Evolutionary conservation across 1,139 yeast genomes (phyloP).

Genomic region (Taphrina communis): DNA sequence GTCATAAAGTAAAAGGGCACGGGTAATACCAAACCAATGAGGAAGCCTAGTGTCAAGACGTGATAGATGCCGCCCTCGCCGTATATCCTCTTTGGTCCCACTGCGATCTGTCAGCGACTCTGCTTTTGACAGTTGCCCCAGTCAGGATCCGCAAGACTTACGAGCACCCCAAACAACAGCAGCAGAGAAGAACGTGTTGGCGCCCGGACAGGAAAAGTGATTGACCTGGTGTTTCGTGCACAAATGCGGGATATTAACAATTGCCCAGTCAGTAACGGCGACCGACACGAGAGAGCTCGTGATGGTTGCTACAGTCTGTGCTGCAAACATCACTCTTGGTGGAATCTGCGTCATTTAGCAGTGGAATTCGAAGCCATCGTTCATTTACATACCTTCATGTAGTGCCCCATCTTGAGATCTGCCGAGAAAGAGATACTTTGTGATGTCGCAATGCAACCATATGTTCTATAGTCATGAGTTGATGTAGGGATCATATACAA

Average conservation of each 20-base stretch:
- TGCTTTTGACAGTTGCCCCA: too few relatives aligned
- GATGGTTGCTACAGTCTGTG: constrained; percentile 56
- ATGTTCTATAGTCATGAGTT: constrained; percentile 43
- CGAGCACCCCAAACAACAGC: constrained; percentile 59
- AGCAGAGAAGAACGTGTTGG: constrained; percentile 58
- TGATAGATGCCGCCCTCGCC: constrained; percentile 17
- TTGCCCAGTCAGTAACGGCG: constrained; percentile 63
- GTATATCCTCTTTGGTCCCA: constrained; percentile 63
- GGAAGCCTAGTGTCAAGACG: constrained; percentile 55
- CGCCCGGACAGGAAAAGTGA: constrained; percentile 46
- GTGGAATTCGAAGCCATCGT: not conserved
- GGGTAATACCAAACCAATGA: constrained; percentile 60
- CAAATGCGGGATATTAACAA: constrained; percentile 53
- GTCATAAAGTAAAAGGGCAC: constrained; percentile 52
- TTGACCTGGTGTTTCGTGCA: constrained; percentile 54
- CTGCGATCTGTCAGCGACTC: constrained; percentile 47
- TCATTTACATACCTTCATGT: constrained; percentile 59
- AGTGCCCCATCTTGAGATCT: constrained; percentile 69
- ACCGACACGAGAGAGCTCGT: constrained; percentile 55
- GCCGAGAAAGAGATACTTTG: constrained; percentile 64
- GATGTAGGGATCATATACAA: too few relatives aligned
- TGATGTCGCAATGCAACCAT: constrained; percentile 63
- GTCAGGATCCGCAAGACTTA: not conserved
- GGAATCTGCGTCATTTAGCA: not conserved
- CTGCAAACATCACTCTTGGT: constrained; percentile 64